A percentile compares a stretch with the other conserved stretches of the same genome.
phyloP scores from a whole-genome alignment of 1,284 basidiomycete genomes.

The Prillingera fragicola region DNA sequence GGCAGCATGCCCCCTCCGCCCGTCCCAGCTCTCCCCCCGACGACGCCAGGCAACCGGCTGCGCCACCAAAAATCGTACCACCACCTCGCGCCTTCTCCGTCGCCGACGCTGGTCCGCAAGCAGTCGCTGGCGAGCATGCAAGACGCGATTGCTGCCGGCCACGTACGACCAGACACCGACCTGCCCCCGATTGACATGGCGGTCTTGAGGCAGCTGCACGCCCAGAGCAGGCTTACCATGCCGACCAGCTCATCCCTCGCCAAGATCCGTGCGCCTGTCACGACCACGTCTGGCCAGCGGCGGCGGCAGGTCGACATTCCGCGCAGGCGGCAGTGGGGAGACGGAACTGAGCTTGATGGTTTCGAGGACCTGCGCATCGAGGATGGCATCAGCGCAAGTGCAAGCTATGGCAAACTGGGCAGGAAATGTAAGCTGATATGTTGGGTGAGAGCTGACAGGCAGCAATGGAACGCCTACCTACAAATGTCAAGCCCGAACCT shows the following conservation, averaged over 20 bases:
- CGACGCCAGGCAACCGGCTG: constrained; percentile 16
- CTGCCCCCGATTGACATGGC: no score
- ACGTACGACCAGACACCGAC: constrained; percentile 12
- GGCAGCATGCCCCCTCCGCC: constrained; percentile 13
- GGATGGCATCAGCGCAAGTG: constrained; percentile 51
- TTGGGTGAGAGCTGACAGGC: constrained; percentile 51
- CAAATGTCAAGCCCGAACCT: constrained; percentile 36
- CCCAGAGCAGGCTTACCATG: constrained; percentile 83
- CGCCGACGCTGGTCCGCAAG: constrained; percentile 33
- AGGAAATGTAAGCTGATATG: constrained; percentile 50
- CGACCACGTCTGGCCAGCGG: constrained; percentile 69
- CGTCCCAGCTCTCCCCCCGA: constrained; percentile 7
- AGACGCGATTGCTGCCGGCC: constrained; percentile 28
- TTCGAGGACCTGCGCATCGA: constrained; percentile 87
- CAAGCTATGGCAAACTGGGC: constrained; percentile 41
- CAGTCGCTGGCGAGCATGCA: constrained; percentile 41
- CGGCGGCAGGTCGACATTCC: no score
- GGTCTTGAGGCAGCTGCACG: no score
- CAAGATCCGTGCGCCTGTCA: constrained; percentile 65
- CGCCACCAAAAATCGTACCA: constrained; percentile 43
- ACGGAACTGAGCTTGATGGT: constrained; percentile 85
- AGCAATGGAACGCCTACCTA: not conserved
- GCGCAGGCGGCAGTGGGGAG: constrained; percentile 72
- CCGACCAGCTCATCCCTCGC: constrained; percentile 64
- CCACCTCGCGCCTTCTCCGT: constrained; percentile 23